Evolutionary conservation across 139 green algal genomes (phyloP), one percentile per base, ranked within the genome.

Genomic region (Haematococcus lacustris): DNA sequence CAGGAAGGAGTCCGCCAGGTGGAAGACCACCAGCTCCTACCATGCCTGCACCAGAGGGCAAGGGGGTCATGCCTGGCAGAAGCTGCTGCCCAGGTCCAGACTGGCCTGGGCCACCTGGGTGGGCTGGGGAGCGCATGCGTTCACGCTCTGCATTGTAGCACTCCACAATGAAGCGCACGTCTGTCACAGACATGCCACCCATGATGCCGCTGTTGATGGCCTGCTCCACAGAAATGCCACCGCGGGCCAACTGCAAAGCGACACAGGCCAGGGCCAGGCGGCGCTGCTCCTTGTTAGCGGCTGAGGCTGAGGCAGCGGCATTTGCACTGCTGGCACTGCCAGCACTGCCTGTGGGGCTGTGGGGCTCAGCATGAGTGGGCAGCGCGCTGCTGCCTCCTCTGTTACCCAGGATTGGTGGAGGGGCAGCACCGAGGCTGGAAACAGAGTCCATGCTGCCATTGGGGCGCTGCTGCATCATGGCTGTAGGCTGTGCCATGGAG

Each of bases 91-190:
- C n/a, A n/a, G n/a, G n/a, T n/a, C n/a, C n/a, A n/a, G n/a, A n/a
- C n/a, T n/a, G n/a, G n/a, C n/a, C n/a, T n/a, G n/a, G n/a, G n/a
- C n/a, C n/a, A n/a, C n/a, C n/a, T n/a, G n/a, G n/a, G n/a, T n/a
- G n/a, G n/a, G n/a, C n/a, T n/a, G n/a, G n/a, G n/a, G n/a, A n/a
- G n/a, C n/a, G n/a, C 74, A 77, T 78, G 40, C 79, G 79, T 59
- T 71, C 64, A 13, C 74, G 63, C 57, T 85, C 75, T 1, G 75
- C 75, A 39, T 85, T 82, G 72, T 82, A 82, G 65, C 74, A 78
- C 69, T 85, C 79, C 1, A 85, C 79, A 47, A 85, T 85, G 70
- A 85, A 85, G 37, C 65, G 70, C 38, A 85, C 79, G n/a, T 85
- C 79, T 0, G 74, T 83, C 17, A 82, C 79, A 40, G 68, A 79